Conservation (phyloP, 2,329 filamentous ascomycete species). For the Lasiodiplodia citricola region DNA sequence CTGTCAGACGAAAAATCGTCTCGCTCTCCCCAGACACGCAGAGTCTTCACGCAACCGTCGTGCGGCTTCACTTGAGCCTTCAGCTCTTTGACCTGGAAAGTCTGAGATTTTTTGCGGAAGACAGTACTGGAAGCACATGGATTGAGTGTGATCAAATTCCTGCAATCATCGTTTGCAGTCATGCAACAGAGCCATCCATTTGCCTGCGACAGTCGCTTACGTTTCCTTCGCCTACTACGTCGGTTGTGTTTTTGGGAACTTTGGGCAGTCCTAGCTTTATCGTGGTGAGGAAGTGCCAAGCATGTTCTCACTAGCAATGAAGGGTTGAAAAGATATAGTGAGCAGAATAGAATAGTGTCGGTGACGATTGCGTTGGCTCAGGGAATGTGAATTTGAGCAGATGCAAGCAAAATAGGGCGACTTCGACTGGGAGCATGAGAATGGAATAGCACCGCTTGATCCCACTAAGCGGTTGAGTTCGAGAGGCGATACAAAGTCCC, state of each 20-base stretch:
- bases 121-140: not conserved
- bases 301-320: no score
- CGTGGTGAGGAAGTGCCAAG: no score
- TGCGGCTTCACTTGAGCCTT: not conserved
- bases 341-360: no score
- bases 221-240: not conserved
- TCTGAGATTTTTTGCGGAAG: not conserved
- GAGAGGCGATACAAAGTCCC: no score
- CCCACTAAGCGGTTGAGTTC: no score
- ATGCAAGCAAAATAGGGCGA: no score
- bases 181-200: not conserved
- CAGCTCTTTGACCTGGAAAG: not conserved
- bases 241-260: not conserved
- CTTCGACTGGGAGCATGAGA: no score
- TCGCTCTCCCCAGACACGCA: not conserved
- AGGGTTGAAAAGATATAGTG: no score
- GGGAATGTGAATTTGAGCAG: no score
- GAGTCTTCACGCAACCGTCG: not conserved
- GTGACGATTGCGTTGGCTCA: no score
- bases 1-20: not conserved
- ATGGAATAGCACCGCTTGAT: no score
- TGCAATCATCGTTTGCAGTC: not conserved
- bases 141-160: not conserved
- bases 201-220: not conserved
- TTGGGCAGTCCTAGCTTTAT: no score